Percentiles rank a stretch among this genome's conserved stretches.
These are phyloP conservation scores for Francoa sonchifolia DNA, from an alignment of 441 rosid genomes.

Conservation along the genomic window DNA sequence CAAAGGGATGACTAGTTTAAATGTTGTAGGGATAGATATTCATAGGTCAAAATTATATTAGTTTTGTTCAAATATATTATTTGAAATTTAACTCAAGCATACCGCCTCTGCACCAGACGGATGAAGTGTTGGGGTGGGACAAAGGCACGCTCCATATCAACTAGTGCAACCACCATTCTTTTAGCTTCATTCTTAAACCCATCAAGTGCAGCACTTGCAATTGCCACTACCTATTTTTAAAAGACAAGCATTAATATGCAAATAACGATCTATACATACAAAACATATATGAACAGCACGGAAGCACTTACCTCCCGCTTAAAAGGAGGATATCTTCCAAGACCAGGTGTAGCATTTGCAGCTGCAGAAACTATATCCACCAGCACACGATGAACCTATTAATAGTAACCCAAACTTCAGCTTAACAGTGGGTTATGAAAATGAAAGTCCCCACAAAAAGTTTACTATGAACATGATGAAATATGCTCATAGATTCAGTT, in stretches of 20 bases:
- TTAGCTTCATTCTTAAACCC: constrained; percentile 76
- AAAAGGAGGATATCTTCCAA: constrained; percentile 93
- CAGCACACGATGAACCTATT: constrained; percentile 86
- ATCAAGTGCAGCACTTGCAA: constrained; percentile 81
- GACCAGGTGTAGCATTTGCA: constrained; percentile 88
- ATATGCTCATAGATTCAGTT: not conserved
- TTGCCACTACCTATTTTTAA: constrained; percentile 54
- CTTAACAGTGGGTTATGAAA: constrained; percentile 4
- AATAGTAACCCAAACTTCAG: constrained; percentile 5
- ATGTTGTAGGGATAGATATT: too few species aligned
- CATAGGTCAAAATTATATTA: too few species aligned
- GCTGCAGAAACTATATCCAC: constrained; percentile 74
- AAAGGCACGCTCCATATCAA: constrained; percentile 97
- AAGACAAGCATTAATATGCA: constrained; percentile 8
- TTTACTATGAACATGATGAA: constrained; percentile 1
- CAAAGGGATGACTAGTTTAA: too few species aligned
- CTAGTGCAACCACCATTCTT: constrained; percentile 90
- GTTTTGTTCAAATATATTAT: not conserved
- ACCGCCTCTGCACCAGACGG: constrained; percentile 91
- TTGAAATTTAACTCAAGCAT: constrained; percentile 9
- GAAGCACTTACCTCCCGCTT: constrained; percentile 72
- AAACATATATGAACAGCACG: constrained; percentile 9
- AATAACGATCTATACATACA: constrained; percentile 3
- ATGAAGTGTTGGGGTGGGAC: constrained; percentile 98
- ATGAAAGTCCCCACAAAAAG: constrained; percentile 3